Percentiles rank a stretch among this genome's conserved stretches.
These are phyloP conservation scores for Ambrosia hybrid DNA, from an alignment of 140 eudicot species.

Conservation along the genomic window DNA sequence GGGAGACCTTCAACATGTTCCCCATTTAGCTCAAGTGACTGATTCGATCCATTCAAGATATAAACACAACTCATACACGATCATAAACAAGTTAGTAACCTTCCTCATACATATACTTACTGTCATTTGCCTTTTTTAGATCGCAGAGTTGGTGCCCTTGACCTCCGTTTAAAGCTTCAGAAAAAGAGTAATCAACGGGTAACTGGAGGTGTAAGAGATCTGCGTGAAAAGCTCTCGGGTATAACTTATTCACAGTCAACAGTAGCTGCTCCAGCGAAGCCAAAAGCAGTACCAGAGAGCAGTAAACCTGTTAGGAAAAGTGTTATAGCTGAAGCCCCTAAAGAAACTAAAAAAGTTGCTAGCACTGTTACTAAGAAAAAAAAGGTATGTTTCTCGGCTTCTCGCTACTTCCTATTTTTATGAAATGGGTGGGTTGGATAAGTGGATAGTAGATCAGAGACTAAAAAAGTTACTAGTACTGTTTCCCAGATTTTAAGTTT, in stretches of 20 bases:
- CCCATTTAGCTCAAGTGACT: too few species aligned
- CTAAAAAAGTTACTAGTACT: too few species aligned
- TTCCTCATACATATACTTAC: background rate
- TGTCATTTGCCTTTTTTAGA: constrained; percentile 36
- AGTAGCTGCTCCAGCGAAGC: constrained; percentile 43
- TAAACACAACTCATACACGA: too few species aligned
- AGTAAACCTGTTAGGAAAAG: constrained; percentile 60
- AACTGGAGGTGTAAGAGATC: constrained; percentile 61
- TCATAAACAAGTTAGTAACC: too few species aligned
- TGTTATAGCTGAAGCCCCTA: constrained; percentile 54
- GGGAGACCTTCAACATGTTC: too few species aligned
- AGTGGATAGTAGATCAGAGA: too few species aligned
- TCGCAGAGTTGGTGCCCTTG: constrained; percentile 61
- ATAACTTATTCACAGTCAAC: constrained; percentile 44
- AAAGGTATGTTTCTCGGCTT: constrained; percentile 45
- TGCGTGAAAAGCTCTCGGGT: constrained; percentile 91
- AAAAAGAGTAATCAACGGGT: constrained; percentile 44
- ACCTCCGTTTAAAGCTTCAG: constrained; percentile 92
- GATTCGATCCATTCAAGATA: too few species aligned
- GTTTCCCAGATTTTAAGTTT: too few species aligned
- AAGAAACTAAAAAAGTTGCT: constrained; percentile 53
- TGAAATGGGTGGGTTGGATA: too few species aligned
- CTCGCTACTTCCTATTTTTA: background rate
- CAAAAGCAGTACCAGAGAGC: constrained; percentile 49
- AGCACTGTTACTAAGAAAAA: constrained; percentile 57